Conservation (phyloP, 2,329 filamentous ascomycete genomes). For the Cordyceps cicadae region DNA sequence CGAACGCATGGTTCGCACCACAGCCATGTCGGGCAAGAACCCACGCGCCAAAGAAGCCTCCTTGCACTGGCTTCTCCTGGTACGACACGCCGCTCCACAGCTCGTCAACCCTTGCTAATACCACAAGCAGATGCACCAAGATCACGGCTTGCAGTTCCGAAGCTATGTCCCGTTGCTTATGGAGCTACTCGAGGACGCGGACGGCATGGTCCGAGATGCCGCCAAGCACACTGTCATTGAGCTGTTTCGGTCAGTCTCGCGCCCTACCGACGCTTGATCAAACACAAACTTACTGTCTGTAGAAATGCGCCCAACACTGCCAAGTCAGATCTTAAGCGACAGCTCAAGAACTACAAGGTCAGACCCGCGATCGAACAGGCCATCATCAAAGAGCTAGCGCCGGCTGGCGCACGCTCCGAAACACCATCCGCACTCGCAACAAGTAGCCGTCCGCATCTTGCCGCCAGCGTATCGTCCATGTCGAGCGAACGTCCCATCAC, state of each 20-base stretch:
- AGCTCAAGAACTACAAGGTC: constrained; percentile 76
- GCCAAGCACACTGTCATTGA: constrained; percentile 80
- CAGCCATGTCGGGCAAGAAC: constrained; percentile 72
- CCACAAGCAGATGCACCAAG: constrained; percentile 61
- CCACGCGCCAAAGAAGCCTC: constrained; percentile 74
- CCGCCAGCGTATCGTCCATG: constrained; percentile 36
- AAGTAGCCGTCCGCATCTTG: constrained; percentile 35
- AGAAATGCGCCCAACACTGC: constrained; percentile 72
- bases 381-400: constrained; percentile 66
- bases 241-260: constrained; percentile 60
- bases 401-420: constrained; percentile 37
- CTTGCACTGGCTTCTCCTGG: constrained; percentile 77
- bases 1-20: constrained; percentile 70
- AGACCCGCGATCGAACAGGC: constrained; percentile 76
- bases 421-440: constrained; percentile 32
- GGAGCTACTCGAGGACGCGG: constrained; percentile 81
- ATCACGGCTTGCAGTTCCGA: constrained; percentile 72
- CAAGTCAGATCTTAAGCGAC: constrained; percentile 81
- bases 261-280: neutral
- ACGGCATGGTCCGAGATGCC: constrained; percentile 75
- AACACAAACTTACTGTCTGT: neutral
- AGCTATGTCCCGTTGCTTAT: constrained; percentile 76
- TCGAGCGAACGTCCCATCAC: constrained; percentile 48
- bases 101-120: neutral
- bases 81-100: constrained; percentile 26